Evolutionary conservation across 495 filamentous ascomycete genomes (phyloP).

Genomic region (Trichoderma virens): DNA sequence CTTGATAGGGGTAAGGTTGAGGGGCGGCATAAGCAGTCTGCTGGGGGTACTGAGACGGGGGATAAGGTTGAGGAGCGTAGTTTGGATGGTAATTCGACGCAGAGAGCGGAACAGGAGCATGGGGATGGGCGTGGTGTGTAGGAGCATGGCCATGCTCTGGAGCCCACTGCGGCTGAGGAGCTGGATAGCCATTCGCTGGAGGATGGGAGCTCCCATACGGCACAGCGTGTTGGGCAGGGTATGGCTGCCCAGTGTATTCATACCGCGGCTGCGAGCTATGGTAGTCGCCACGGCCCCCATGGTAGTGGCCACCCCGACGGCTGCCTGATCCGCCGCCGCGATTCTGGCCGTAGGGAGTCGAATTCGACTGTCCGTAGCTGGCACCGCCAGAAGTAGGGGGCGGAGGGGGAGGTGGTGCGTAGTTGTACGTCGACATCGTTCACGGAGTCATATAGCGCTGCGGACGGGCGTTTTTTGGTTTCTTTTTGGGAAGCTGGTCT

Average conservation of each 20-base stretch:
- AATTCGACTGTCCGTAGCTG: conserved; percentile 16
- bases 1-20: conserved; percentile 26
- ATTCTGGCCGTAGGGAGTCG: conserved; percentile 21
- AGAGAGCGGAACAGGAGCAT: conserved; percentile 28
- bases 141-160: conserved; percentile 21
- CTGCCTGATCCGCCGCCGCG: conserved; percentile 23
- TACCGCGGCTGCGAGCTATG: neutral
- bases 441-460: neutral
- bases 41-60: conserved; percentile 23
- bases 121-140: conserved; percentile 18
- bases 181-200: conserved; percentile 8
- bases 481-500: neutral
- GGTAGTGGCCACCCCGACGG: conserved; percentile 28
- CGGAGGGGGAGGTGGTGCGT: conserved; percentile 48
- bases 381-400: conserved; percentile 32
- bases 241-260: conserved; percentile 18
- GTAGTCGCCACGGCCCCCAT: conserved; percentile 26
- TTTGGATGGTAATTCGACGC: conserved; percentile 43
- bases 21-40: conserved; percentile 25
- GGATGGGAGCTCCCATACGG: conserved; percentile 25
- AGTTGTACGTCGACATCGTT: conserved; percentile 40
- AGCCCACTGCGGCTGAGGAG: conserved; percentile 28
- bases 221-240: conserved; percentile 18
- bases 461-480: too few relatives aligned
- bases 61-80: conserved; percentile 44